Evolutionary conservation across 2,329 filamentous ascomycete species (phyloP), one percentile per base, ranked within the genome.

Genomic region (Fusarium papillatum): DNA sequence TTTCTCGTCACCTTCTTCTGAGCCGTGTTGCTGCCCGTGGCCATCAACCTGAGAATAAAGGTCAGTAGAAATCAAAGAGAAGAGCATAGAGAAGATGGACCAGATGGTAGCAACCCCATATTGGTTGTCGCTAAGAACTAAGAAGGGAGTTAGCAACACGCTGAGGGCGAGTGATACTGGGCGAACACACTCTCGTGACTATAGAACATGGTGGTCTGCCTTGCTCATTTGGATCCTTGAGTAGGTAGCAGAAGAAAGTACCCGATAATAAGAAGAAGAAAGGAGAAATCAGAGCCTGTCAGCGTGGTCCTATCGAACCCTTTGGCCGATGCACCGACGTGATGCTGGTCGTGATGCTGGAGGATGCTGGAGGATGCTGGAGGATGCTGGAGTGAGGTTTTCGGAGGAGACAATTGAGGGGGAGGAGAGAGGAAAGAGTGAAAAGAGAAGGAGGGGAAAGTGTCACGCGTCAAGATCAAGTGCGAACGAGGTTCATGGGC

Each of bases 101-200:
- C 97, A 99, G 71, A 99, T 93, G 3, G 96, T 99, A 17, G 96
- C 94, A 69, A 99, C 94, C 68, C 97, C 97, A 90, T 98, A 94
- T 82, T 97, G 93, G 81, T 92, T 92, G 73, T 91, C 96, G 5
- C 93, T 97, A 67, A 99, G 91, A 71, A 99, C 91, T 93, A 68
- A 14, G 24, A n/a, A 19, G 53, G 26, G 13, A 24, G 78, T 86
- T 55, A 85, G 81, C 16, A 38, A 9, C 29, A n/a, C 5, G 48
- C 22, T 3, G 24, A 24, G 36, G 13, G 26, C 7, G 19, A 24
- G 43, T 19, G 55, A 48, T 17, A 39, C 50, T 57, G 22, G 26
- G 31, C 14, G 19, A 41, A 41, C 93, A 82, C 87, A 97, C 96
- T 95, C 85, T 98, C 96, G 86, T 98, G 95, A 80, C 95, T 97